A percentile compares a stretch with the other conserved stretches of the same genome.
Conservation (phyloP, 495 filamentous ascomycete genomes). For the Extremus antarcticus region DNA sequence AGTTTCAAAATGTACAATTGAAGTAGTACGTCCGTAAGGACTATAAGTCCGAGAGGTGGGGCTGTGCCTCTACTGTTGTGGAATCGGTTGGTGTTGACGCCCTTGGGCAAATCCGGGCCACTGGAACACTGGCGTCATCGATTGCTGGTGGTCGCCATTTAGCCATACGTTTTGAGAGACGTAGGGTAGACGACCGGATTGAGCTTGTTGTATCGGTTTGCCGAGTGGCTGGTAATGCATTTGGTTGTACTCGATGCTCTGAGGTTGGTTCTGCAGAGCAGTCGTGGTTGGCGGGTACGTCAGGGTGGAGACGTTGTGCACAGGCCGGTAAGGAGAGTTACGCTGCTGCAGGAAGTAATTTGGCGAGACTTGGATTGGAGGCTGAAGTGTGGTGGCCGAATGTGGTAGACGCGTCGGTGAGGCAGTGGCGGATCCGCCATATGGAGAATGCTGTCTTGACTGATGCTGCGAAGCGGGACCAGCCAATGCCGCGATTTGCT, state of each 20-base stretch:
- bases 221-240: constrained; percentile 95
- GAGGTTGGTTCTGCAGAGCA: constrained; percentile 61
- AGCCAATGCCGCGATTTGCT: constrained; percentile 39
- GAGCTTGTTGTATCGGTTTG: constrained; percentile 59
- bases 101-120: constrained; percentile 22
- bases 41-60: neutral
- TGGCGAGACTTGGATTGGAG: constrained; percentile 49
- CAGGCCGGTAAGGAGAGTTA: constrained; percentile 82
- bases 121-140: constrained; percentile 25
- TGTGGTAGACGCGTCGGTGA: constrained; percentile 25
- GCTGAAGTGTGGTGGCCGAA: constrained; percentile 20
- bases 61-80: neutral
- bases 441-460: constrained; percentile 31
- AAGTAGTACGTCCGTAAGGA: neutral
- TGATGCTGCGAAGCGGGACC: constrained; percentile 37
- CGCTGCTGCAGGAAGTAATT: constrained; percentile 52
- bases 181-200: constrained; percentile 76
- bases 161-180: constrained; percentile 30
- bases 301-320: constrained; percentile 78
- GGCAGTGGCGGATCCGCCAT: constrained; percentile 24
- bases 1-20: neutral
- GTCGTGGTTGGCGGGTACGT: constrained; percentile 77
- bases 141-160: constrained; percentile 12
- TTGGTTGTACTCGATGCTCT: constrained; percentile 54
- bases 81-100: constrained; percentile 5